Percentiles rank a stretch among this genome's conserved stretches.
Evolutionary conservation across 2,329 filamentous ascomycete genomes (phyloP).

Genomic region (Raffaelea arxii): DNA sequence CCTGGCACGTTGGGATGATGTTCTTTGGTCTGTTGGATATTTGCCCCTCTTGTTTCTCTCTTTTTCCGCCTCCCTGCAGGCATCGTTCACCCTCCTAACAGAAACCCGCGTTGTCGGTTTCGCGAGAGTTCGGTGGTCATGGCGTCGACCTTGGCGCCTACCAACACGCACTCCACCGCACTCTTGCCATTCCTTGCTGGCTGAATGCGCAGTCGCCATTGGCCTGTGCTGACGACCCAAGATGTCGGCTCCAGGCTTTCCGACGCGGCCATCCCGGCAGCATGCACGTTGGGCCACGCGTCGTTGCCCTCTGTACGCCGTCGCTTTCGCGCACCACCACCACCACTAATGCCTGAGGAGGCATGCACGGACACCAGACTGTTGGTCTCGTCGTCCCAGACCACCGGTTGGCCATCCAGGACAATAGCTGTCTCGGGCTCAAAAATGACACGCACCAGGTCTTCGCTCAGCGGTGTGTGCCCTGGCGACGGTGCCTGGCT

Average conservation of each 20-base stretch:
- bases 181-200: conserved; percentile 36
- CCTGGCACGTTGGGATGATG: too few species aligned
- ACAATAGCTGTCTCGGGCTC: conserved; percentile 48
- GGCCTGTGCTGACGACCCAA: conserved; percentile 60
- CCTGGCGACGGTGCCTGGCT: conserved; percentile 57
- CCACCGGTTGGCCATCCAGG: conserved; percentile 46
- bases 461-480: conserved; percentile 59
- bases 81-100: conserved; percentile 32
- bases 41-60: too few species aligned
- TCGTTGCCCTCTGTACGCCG: neutral
- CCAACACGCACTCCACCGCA: conserved; percentile 59
- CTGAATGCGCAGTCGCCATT: conserved; percentile 64
- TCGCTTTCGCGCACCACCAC: conserved; percentile 9
- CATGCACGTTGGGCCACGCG: conserved; percentile 29
- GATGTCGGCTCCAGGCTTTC: neutral
- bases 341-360: too few species aligned
- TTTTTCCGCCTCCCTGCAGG: too few species aligned
- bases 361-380: too few species aligned
- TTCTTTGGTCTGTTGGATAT: too few species aligned
- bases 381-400: conserved; percentile 10
- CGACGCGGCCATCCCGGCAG: neutral
- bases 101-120: conserved; percentile 56
- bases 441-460: conserved; percentile 56
- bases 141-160: conserved; percentile 68
- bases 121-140: conserved; percentile 55